phyloP scores from a whole-genome alignment of 2,329 filamentous ascomycete species.

The Didymella sp. region DNA sequence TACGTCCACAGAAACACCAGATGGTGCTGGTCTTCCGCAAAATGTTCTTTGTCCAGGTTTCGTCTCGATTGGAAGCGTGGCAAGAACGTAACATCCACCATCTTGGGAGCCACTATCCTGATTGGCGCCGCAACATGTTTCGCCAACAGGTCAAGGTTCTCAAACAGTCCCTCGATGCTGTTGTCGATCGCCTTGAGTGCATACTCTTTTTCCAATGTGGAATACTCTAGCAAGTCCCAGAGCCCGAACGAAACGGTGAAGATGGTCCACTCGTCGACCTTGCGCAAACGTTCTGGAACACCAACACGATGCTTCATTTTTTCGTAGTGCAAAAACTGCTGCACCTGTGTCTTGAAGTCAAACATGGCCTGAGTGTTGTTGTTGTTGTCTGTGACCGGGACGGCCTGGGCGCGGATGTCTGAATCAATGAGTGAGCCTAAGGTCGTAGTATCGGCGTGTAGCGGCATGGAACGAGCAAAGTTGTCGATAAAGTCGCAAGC shows the following conservation, averaged over 20 bases:
- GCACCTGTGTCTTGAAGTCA: constrained; percentile 49
- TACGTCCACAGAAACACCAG: constrained; percentile 44
- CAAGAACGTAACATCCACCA: constrained; percentile 48
- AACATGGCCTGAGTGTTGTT: constrained; percentile 29
- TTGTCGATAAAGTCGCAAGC: constrained; percentile 48
- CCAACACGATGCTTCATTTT: constrained; percentile 26
- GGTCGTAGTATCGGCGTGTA: constrained; percentile 23
- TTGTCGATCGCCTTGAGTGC: constrained; percentile 42
- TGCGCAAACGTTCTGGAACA: constrained; percentile 29
- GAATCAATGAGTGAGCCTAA: constrained; percentile 44
- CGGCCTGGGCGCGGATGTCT: constrained; percentile 39
- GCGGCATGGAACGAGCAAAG: constrained; percentile 45
- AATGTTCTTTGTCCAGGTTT: constrained; percentile 30
- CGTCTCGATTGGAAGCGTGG: constrained; percentile 42
- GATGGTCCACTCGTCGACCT: constrained; percentile 40
- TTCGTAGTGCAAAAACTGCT: constrained; percentile 44
- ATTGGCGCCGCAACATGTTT: constrained; percentile 32
- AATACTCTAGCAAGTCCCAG: constrained; percentile 48
- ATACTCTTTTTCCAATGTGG: constrained; percentile 34
- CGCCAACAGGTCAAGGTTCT: constrained; percentile 44
- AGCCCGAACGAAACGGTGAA: constrained; percentile 50
- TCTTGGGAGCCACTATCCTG: constrained; percentile 41
- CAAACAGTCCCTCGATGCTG: constrained; percentile 45
- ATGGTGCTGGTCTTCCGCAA: constrained; percentile 45
- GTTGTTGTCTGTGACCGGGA: constrained; percentile 23